Evolutionary conservation across 345 rosid species (phyloP).

Genomic region (Cardiospermum halicacabum): DNA sequence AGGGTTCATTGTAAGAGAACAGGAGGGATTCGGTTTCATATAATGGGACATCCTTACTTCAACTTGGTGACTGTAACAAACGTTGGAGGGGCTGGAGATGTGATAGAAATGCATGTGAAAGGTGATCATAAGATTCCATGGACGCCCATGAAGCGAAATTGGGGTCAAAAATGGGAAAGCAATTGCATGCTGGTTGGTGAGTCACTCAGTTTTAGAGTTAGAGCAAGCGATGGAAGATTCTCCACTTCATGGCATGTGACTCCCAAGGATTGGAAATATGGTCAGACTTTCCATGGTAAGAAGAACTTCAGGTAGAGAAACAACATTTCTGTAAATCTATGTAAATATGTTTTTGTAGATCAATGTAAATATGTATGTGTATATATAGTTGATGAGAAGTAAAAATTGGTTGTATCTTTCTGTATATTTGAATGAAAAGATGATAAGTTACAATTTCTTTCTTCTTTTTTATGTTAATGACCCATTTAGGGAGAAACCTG

Average conservation of each 20-base stretch:
- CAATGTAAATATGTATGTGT: too few species aligned
- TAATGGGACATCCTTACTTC: constrained; percentile 66
- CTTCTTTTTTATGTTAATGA: too few species aligned
- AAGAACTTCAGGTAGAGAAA: constrained; percentile 45
- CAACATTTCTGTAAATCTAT: background rate
- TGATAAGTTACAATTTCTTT: too few species aligned
- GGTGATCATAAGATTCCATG: constrained; percentile 34
- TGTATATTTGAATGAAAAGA: too few species aligned
- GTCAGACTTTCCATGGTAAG: constrained; percentile 39
- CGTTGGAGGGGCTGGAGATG: constrained; percentile 73
- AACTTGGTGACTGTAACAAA: constrained; percentile 50
- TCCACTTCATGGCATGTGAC: constrained; percentile 37
- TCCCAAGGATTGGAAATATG: constrained; percentile 45
- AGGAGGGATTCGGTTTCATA: constrained; percentile 69
- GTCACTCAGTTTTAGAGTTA: constrained; percentile 40
- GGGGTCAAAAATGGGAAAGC: constrained; percentile 56
- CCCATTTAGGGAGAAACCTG: too few species aligned
- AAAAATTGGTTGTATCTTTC: too few species aligned
- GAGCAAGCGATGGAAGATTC: constrained; percentile 34
- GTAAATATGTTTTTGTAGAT: background rate
- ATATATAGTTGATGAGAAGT: too few species aligned
- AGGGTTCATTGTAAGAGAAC: constrained; percentile 69
- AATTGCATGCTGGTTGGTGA: constrained; percentile 30
- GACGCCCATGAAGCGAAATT: constrained; percentile 37
- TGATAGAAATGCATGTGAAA: constrained; percentile 50